Evolutionary conservation across 306 rosid genomes (phyloP).

Genomic region (apple (Malus domestica)): ASM211411v1 NC_041799.1:10378001-10378500

Average conservation of each 20-base stretch:
- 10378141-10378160: constrained; percentile 42
- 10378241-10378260: constrained; percentile 54
- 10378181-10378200: not conserved
- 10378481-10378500: not conserved
- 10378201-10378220: not conserved
- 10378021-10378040: constrained; percentile 45
- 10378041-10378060: constrained; percentile 36
- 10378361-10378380: constrained; percentile 60
- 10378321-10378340: constrained; percentile 53
- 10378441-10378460: not conserved
- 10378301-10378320: constrained; percentile 60
- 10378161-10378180: not conserved
- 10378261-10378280: constrained; percentile 59
- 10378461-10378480: not conserved
- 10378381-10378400: constrained; percentile 67
- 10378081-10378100: constrained; percentile 51
- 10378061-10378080: constrained; percentile 35
- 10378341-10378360: constrained; percentile 64
- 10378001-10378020: constrained; percentile 16
- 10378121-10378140: constrained; percentile 52
- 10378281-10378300: constrained; percentile 57
- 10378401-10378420: too few species aligned
- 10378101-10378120: constrained; percentile 51
- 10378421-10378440: not conserved
- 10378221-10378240: constrained; percentile 22